Conservation (phyloP, 345 rosid species). For the Pistacia vera region DNA sequence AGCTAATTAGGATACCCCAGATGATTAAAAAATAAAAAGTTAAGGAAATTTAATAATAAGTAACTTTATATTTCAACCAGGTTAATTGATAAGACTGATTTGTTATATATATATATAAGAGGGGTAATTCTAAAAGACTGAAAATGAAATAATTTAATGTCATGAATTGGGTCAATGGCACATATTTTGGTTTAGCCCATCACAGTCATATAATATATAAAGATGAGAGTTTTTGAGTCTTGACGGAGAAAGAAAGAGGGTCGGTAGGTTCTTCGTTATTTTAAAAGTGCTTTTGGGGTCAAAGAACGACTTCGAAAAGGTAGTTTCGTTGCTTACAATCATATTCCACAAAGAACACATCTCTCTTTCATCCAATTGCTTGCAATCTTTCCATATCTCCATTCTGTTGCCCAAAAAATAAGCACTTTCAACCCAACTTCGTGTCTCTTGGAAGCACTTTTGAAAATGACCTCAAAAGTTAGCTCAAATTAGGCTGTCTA, state of each 20-base stretch:
- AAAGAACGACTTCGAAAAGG: not conserved
- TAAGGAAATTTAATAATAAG: too few relatives aligned
- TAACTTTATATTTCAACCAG: too few relatives aligned
- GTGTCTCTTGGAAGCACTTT: not conserved
- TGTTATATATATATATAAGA: too few relatives aligned
- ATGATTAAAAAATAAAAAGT: too few relatives aligned
- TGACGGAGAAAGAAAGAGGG: too few relatives aligned
- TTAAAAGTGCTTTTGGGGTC: not conserved
- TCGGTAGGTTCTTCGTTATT: not conserved
- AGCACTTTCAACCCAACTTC: not conserved
- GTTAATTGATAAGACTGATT: too few relatives aligned
- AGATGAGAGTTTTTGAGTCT: too few relatives aligned
- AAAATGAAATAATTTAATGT: too few relatives aligned
- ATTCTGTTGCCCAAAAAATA: not conserved
- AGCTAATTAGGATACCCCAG: fast-evolving
- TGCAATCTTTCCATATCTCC: not conserved
- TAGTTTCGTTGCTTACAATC: not conserved
- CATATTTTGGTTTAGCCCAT: too few relatives aligned
- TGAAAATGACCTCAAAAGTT: not conserved
- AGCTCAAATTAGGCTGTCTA: not conserved
- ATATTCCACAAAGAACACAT: too few relatives aligned
- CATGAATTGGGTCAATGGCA: too few relatives aligned
- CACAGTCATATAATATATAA: too few relatives aligned
- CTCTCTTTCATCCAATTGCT: not conserved
- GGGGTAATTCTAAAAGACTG: not conserved